Evolutionary conservation across 305 asterid genomes (phyloP).

Genomic region (Lippia alba): DNA sequence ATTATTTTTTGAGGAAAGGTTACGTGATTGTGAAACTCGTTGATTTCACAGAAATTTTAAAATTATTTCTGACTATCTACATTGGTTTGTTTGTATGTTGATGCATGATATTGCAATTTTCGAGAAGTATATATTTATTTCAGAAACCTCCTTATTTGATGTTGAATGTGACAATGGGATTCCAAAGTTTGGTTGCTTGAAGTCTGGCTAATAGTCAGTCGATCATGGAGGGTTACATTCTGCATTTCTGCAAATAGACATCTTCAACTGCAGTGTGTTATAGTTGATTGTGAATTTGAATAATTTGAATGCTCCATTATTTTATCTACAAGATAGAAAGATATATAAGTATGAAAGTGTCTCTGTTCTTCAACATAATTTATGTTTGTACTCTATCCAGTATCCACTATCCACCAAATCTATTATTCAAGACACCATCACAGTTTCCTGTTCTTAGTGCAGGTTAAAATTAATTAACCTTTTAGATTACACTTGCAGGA

Average conservation of each 20-base stretch:
- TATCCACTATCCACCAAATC: conserved; percentile 1
- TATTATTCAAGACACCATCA: neutral
- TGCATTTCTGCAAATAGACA: neutral
- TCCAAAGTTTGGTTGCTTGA: neutral
- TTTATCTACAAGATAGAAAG: neutral
- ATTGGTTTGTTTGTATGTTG: neutral
- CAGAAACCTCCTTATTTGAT: neutral
- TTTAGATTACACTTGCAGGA: conserved; percentile 45
- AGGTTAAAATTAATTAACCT: conserved; percentile 6
- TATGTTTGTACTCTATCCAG: neutral
- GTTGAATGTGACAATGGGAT: neutral
- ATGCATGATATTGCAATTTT: neutral
- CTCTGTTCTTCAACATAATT: neutral
- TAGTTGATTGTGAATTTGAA: neutral
- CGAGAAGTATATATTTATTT: neutral
- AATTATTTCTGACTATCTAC: neutral
- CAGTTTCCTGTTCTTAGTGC: neutral
- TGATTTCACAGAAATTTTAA: neutral
- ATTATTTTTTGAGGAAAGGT: neutral
- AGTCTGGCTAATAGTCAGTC: neutral
- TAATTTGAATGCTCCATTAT: neutral
- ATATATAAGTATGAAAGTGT: neutral
- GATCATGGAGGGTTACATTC: neutral
- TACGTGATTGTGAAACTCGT: neutral
- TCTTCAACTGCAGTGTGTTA: neutral